Base-by-base conservation (phyloP, 2,329 filamentous ascomycete species). In the Malbranchea zuffiana region DNA sequence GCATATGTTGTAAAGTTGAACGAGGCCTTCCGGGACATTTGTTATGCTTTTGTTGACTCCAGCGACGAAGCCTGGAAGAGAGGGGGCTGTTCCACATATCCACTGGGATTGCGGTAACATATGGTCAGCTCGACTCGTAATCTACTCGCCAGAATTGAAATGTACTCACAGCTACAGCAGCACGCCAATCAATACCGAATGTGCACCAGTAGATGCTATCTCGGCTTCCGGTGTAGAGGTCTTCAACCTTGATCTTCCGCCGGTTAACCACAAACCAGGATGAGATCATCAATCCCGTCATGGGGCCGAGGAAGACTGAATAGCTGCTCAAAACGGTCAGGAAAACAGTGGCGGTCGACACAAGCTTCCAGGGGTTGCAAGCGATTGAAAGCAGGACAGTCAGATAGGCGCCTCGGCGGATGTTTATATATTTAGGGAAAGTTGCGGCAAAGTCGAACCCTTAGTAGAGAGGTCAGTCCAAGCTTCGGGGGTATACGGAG, bases 361-460 rank as follows among this genome's bases (percentile, higher is more conserved):
- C 53, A 0, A 73, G 56, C 37, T 72, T 55, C 71, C 71, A 75
- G 0, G 70, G 71, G 42, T 64, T 35, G 13, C 31, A 34, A n/a
- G 39, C 44, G 21, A 46, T 40, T 5, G 44, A 46, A 6, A 46
- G 8, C 17, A 42, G 7, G 17, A 42, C 25, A 10, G 39, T 41
- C 32, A 73, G 54, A 42, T 69, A 70, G 1, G 63, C 62, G 1
- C 72, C 73, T 3, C 72, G 64, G 3, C 71, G 59, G 44, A 75
- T 74, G 48, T 72, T 73, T 52, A 75, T 62, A 46, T 66, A 74
- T 26, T 57, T 59, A 0, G 71, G 70, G 44, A 67, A 63, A 0
- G 75, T 49, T 3, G 65, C 69, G 1, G 69, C 63, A 32, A 74
- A 54, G 47, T 75, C 73, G 56, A 75, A 74, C 10, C 68, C 72